phyloP scores from a whole-genome alignment of 495 filamentous ascomycete genomes.

The Arthonia radiata region DNA sequence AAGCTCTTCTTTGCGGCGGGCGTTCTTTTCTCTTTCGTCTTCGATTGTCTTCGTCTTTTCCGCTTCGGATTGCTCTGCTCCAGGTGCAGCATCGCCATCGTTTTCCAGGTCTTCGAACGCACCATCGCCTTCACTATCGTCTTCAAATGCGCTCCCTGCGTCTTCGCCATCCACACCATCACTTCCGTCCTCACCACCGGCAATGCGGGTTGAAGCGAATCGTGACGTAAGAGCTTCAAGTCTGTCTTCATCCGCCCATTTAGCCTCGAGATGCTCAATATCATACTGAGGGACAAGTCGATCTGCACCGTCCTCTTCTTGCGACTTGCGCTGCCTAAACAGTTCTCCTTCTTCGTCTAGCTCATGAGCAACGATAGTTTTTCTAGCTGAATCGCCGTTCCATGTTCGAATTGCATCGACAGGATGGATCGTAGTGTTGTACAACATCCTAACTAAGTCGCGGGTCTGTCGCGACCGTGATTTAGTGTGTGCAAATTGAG shows the following conservation, averaged over 20 bases:
- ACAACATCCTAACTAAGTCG: slow-evolving; percentile 69
- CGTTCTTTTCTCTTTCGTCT: slow-evolving; percentile 75
- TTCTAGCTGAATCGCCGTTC: slow-evolving; percentile 38
- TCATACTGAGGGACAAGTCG: slow-evolving; percentile 55
- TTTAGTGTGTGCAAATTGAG: slow-evolving; percentile 41
- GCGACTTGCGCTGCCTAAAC: slow-evolving; percentile 49
- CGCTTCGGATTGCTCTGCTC: slow-evolving; percentile 7
- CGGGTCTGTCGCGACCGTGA: slow-evolving; percentile 43
- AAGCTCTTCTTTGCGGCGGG: slow-evolving; percentile 76
- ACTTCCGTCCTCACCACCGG: slow-evolving; percentile 12
- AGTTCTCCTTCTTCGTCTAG: slow-evolving; percentile 28
- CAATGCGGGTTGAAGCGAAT: slow-evolving; percentile 37
- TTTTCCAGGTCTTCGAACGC: slow-evolving; percentile 78
- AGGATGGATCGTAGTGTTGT: slow-evolving; percentile 56
- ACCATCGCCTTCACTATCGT: slow-evolving; percentile 50
- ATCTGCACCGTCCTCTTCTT: slow-evolving; percentile 47
- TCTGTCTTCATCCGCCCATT: slow-evolving; percentile 60
- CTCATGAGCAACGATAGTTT: slow-evolving; percentile 16
- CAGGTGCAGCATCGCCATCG: slow-evolving; percentile 10
- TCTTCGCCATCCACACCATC: slow-evolving; percentile 25
- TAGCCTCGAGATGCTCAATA: slow-evolving; percentile 53
- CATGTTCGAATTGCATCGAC: slow-evolving; percentile 52
- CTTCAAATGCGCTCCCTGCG: slow-evolving; percentile 13
- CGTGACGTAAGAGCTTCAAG: slow-evolving; percentile 45
- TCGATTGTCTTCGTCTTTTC: slow-evolving; percentile 25